Percentiles rank a stretch among this genome's conserved stretches.
Evolutionary conservation across 345 rosid species (phyloP).

Genomic region (Streptanthus diversifolius): DNA sequence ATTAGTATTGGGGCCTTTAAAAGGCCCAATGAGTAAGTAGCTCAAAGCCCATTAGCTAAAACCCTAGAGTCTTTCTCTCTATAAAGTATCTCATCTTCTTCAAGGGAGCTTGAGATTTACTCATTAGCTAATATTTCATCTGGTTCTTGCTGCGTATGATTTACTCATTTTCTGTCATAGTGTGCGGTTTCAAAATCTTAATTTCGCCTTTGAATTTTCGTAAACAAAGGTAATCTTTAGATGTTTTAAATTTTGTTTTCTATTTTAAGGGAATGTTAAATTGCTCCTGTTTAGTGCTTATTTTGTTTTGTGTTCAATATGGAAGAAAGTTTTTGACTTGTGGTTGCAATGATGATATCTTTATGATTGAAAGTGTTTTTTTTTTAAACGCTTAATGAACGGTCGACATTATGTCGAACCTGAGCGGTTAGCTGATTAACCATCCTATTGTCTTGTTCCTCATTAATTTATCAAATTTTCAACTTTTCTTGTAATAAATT

Average conservation of each 20-base stretch:
- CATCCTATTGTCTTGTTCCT: not conserved
- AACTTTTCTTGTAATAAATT: not conserved
- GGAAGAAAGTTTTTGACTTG: not conserved
- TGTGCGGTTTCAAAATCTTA: not conserved
- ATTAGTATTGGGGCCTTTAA: not conserved
- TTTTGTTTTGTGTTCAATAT: not conserved
- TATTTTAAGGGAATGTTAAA: not conserved
- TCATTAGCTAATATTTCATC: not conserved
- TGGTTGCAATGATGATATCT: conserved; percentile 51
- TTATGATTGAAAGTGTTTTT: conserved; percentile 33
- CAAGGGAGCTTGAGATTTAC: not conserved
- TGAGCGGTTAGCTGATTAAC: conserved; percentile 65
- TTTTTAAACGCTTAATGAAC: conserved; percentile 35
- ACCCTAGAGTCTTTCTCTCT: conserved; percentile 10
- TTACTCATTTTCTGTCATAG: not conserved
- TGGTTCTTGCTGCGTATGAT: not conserved
- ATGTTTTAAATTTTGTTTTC: not conserved
- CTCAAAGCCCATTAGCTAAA: conserved; percentile 3
- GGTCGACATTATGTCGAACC: conserved; percentile 45
- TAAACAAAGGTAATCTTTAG: not conserved
- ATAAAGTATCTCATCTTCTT: not conserved
- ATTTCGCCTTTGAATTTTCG: not conserved
- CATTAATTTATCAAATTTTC: not conserved
- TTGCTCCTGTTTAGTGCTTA: not conserved
- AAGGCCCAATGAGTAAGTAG: not conserved